These are phyloP conservation scores for Podospora pseudopauciseta DNA, from an alignment of 495 filamentous ascomycete genomes.

Conservation along the genomic window DNA sequence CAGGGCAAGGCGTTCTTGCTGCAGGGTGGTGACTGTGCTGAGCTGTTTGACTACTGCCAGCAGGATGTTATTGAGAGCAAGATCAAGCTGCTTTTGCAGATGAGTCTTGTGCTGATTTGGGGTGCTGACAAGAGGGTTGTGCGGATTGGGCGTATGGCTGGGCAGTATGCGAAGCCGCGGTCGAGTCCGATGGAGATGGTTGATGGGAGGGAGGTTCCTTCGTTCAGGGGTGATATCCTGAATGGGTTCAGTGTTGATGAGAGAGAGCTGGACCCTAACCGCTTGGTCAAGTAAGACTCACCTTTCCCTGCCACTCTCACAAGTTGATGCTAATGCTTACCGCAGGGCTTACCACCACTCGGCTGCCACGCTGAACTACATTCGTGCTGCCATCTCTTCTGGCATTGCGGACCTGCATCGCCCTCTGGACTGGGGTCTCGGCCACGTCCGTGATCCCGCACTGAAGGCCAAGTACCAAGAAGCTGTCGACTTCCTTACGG, in stretches of 20 bases:
- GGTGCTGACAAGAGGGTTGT: conserved; percentile 89
- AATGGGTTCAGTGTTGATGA: conserved; percentile 77
- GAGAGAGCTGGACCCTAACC: conserved; percentile 71
- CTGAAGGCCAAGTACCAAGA: conserved; percentile 79
- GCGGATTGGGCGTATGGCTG: conserved; percentile 91
- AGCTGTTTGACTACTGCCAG: conserved; percentile 95
- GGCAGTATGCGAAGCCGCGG: conserved; percentile 93
- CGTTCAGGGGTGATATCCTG: conserved; percentile 91
- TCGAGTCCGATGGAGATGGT: conserved; percentile 82
- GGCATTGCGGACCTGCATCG: conserved; percentile 92
- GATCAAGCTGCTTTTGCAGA: conserved; percentile 92
- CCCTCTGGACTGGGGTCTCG: conserved; percentile 90
- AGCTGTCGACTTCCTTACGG: conserved; percentile 81
- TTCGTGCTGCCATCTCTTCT: conserved; percentile 75
- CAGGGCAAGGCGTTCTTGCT: conserved; percentile 90
- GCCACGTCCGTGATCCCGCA: conserved; percentile 80
- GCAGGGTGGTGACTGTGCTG: conserved; percentile 95
- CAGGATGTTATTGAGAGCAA: conserved; percentile 87
- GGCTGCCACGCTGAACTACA: conserved; percentile 86
- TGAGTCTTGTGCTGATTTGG: conserved; percentile 91
- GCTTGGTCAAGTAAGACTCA: conserved; percentile 62
- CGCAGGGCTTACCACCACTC: conserved; percentile 88
- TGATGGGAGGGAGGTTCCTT: conserved; percentile 75
- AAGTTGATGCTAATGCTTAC: conserved; percentile 8
- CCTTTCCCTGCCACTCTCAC: not conserved